A percentile compares a stretch with the other conserved stretches of the same genome.
Conservation (phyloP, 2,329 filamentous ascomycete genomes). For the Penicillium corylophilum region DNA sequence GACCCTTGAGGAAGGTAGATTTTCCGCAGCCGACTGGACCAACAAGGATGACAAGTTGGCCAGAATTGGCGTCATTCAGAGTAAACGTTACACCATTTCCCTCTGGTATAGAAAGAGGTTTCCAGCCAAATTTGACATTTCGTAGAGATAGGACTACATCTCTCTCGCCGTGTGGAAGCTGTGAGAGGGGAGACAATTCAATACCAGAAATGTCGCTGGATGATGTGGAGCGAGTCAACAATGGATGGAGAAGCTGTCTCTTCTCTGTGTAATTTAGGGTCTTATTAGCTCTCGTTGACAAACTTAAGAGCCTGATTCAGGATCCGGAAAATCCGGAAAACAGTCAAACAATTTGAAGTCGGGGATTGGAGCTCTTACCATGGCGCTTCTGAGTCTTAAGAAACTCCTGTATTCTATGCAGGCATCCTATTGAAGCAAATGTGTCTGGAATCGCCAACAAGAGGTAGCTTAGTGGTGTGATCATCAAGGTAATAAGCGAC, state of each 20-base stretch:
- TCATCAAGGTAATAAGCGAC: slow-evolving; percentile 39
- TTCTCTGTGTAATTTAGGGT: not conserved
- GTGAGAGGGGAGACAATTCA: not conserved
- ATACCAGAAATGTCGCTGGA: not conserved
- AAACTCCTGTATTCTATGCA: slow-evolving; percentile 33
- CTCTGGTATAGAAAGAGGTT: not conserved
- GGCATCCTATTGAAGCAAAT: slow-evolving; percentile 40
- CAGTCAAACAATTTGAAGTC: not conserved
- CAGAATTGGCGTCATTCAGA: slow-evolving; percentile 13
- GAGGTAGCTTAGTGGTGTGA: slow-evolving; percentile 38
- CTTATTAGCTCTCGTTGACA: not conserved
- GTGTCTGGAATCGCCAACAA: slow-evolving; percentile 38
- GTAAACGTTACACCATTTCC: slow-evolving; percentile 3
- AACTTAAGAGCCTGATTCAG: slow-evolving; percentile 7
- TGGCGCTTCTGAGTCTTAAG: slow-evolving; percentile 21
- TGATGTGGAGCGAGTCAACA: not conserved
- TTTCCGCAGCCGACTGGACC: slow-evolving; percentile 52
- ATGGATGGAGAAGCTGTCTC: not conserved
- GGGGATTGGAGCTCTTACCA: slow-evolving; percentile 7
- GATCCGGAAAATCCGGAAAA: not conserved
- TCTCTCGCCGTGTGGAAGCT: not conserved
- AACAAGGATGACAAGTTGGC: slow-evolving; percentile 36
- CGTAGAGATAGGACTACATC: not conserved
- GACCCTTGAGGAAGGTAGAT: slow-evolving; percentile 42
- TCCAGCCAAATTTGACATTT: not conserved